phyloP scores from a whole-genome alignment of 345 rosid genomes.

The Salix arbutifolia region DNA sequence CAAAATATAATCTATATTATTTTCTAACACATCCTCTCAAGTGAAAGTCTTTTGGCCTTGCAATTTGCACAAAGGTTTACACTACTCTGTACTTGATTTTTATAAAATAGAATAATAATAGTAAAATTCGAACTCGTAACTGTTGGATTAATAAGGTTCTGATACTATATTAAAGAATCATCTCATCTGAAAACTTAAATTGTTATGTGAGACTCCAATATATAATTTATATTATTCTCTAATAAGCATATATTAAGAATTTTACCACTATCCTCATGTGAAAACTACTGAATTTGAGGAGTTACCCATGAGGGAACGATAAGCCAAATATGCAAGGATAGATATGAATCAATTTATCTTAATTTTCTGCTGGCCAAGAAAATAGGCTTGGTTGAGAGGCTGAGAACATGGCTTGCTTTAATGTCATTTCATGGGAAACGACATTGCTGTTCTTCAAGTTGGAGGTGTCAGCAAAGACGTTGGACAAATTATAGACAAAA shows the following conservation, averaged over 20 bases:
- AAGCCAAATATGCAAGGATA: neutral
- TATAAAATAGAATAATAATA: no score
- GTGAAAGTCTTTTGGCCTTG: no score
- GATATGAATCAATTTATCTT: no score
- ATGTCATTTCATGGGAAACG: conserved; percentile 15
- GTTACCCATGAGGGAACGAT: neutral
- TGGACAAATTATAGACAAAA: neutral
- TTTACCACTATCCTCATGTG: neutral
- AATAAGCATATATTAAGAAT: no score
- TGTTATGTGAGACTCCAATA: fast-evolving
- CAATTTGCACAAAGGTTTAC: fast-evolving
- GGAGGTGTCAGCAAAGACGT: neutral
- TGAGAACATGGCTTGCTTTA: neutral
- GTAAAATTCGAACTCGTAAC: no score
- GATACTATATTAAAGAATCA: no score
- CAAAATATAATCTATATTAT: no score
- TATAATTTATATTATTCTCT: no score
- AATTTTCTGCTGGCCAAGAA: neutral
- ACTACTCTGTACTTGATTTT: no score
- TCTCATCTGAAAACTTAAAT: fast-evolving
- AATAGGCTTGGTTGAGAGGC: neutral
- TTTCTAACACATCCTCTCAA: fast-evolving
- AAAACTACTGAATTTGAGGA: neutral
- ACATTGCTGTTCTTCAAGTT: conserved; percentile 14
- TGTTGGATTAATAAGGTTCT: no score